A percentile compares a stretch with the other conserved stretches of the same genome.
Evolutionary conservation across 495 filamentous ascomycete species (phyloP).

Genomic region (Neurospora sp.): DNA sequence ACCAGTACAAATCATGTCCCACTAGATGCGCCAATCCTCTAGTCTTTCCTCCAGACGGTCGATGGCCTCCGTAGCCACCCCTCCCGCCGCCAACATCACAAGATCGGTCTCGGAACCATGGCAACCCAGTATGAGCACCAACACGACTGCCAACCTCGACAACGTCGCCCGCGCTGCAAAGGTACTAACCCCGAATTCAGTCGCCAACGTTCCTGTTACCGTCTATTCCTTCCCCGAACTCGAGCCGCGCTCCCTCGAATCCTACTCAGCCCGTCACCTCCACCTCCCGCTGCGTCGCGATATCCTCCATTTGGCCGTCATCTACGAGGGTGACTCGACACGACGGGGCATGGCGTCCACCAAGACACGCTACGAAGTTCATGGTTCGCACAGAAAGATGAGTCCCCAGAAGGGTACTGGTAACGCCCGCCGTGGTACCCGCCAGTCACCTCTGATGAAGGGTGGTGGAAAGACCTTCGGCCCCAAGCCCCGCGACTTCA

Average conservation of each 20-base stretch:
- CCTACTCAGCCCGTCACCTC: constrained; percentile 74
- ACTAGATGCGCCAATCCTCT: not conserved
- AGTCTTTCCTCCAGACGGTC: constrained; percentile 38
- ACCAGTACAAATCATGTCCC: not conserved
- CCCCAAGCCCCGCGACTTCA: constrained; percentile 82
- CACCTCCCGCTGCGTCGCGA: constrained; percentile 79
- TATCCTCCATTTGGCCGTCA: constrained; percentile 81
- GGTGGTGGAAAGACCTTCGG: constrained; percentile 85
- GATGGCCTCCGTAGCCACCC: constrained; percentile 64
- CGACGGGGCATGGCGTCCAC: constrained; percentile 79
- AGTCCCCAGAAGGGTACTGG: constrained; percentile 79
- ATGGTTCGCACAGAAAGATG: constrained; percentile 70
- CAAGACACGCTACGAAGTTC: constrained; percentile 76
- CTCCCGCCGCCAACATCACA: constrained; percentile 31
- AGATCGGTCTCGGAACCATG: constrained; percentile 24
- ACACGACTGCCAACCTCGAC: constrained; percentile 8
- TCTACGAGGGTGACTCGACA: constrained; percentile 86
- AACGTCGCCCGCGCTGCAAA: not conserved
- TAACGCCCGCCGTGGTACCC: constrained; percentile 64
- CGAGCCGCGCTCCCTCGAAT: constrained; percentile 69
- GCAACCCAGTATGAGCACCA: constrained; percentile 13
- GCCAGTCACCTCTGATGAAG: constrained; percentile 68
- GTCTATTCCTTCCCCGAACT: constrained; percentile 84
- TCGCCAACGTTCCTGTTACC: constrained; percentile 60
- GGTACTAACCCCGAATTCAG: constrained; percentile 24